Conservation (phyloP, 306 rosid species). For the Prunus mira region DNA sequence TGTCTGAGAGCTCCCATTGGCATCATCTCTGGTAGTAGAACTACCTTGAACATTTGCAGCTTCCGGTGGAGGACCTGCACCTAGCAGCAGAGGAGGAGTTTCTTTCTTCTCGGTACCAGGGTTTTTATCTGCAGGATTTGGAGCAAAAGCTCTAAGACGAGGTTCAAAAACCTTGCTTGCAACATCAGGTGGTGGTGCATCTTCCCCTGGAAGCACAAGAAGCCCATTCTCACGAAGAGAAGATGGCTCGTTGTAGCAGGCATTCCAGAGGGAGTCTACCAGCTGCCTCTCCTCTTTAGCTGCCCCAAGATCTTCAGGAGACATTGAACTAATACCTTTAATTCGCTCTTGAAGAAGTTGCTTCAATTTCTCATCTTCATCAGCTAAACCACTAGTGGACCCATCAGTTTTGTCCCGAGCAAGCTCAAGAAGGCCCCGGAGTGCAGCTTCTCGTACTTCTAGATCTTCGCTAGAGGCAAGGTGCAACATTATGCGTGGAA, state of each 20-base stretch:
- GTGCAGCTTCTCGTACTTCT: constrained; percentile 87
- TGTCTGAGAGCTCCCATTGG: neutral
- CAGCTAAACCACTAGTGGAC: constrained; percentile 25
- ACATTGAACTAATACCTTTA: constrained; percentile 51
- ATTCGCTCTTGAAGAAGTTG: constrained; percentile 78
- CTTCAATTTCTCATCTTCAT: constrained; percentile 63
- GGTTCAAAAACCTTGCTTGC: constrained; percentile 80
- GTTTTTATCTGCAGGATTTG: constrained; percentile 34
- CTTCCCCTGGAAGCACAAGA: constrained; percentile 79
- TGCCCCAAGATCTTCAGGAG: constrained; percentile 75
- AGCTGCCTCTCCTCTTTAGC: constrained; percentile 77
- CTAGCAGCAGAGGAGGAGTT: constrained; percentile 60
- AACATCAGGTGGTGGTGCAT: constrained; percentile 70
- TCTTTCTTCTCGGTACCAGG: constrained; percentile 45
- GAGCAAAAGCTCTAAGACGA: constrained; percentile 65
- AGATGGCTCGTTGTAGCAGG: constrained; percentile 64
- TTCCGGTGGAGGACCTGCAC: constrained; percentile 47
- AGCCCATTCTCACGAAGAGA: constrained; percentile 73
- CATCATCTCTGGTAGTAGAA: constrained; percentile 25
- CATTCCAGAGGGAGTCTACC: constrained; percentile 75
- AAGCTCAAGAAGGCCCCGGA: constrained; percentile 64
- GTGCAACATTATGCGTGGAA: constrained; percentile 67
- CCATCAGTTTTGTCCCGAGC: constrained; percentile 35
- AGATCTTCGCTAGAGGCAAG: constrained; percentile 72
- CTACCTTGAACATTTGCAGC: constrained; percentile 26